Evolutionary conservation across 1,284 basidiomycete species (phyloP).

Genomic region (Ganoderma sinense): DNA sequence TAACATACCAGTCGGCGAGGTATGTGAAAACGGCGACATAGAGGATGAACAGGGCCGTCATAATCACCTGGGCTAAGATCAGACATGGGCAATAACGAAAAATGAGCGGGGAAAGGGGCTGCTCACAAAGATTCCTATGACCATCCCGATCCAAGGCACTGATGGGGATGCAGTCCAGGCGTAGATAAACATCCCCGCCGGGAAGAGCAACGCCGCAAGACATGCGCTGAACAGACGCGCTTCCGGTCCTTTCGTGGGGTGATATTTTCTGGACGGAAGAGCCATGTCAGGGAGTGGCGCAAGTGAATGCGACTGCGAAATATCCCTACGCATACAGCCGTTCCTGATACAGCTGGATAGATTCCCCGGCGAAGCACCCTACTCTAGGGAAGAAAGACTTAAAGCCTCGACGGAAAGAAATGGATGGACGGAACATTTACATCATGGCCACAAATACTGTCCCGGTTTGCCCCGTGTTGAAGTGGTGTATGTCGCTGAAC

Average conservation of each 20-base stretch:
- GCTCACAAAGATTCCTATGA: slow-evolving; percentile 60
- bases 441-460: slow-evolving; percentile 64
- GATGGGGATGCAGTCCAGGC: slow-evolving; percentile 63
- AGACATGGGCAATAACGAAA: not conserved
- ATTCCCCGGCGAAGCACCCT: slow-evolving; percentile 66
- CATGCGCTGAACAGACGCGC: slow-evolving; percentile 77
- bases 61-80: slow-evolving; percentile 40
- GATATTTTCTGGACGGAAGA: slow-evolving; percentile 53
- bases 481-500: slow-evolving; percentile 69
- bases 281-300: not conserved
- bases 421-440: slow-evolving; percentile 48
- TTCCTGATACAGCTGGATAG: slow-evolving; percentile 71
- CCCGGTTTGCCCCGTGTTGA: slow-evolving; percentile 70
- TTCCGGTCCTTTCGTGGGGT: slow-evolving; percentile 67
- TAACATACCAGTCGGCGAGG: slow-evolving; percentile 71
- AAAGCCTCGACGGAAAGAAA: not conserved
- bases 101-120: too few relatives aligned
- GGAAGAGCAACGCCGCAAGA: slow-evolving; percentile 67
- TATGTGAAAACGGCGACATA: slow-evolving; percentile 76
- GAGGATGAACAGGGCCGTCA: slow-evolving; percentile 64
- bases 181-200: slow-evolving; percentile 71
- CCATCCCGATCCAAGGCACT: slow-evolving; percentile 65
- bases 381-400: slow-evolving; percentile 52
- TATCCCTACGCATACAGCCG: slow-evolving; percentile 59
- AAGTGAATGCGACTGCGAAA: not conserved